Base-by-base conservation (phyloP, 371 early-diverging fungal species). In the Spraguea lophii region DNA sequence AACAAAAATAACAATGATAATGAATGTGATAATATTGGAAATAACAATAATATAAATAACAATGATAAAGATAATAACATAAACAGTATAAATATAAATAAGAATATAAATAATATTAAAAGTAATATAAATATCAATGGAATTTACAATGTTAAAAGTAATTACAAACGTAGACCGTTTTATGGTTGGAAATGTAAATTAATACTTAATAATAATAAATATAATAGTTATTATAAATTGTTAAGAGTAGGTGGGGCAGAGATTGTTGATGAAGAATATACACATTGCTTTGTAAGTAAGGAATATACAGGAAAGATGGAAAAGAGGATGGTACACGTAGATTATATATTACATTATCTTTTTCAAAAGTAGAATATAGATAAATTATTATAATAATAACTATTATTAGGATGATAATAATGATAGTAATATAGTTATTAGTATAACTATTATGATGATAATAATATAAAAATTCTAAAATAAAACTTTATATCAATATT, bases 271-370 rank as follows among this genome's bases (percentile, higher is more conserved):
- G 34, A 20, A 30, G 47, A 54, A 22, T 61, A 27, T 40, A 64
- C 64, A 6, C 68, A 68, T 44, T 42, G 58, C 35, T 68, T 68
- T 54, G 57, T 59, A 12, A 52, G 60, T 34, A 68, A 61, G 41
- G 46, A 54, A 21, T n/a, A n/a, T n/a, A n/a, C n/a, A n/a, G n/a
- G n/a, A n/a, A n/a, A n/a, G n/a, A n/a, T n/a, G n/a, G n/a, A n/a
- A n/a, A n/a, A n/a, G n/a, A n/a, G n/a, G n/a, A n/a, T n/a, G n/a
- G n/a, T n/a, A n/a, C n/a, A n/a, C n/a, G n/a, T n/a, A n/a, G n/a
- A n/a, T n/a, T n/a, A n/a, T n/a, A n/a, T n/a, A n/a, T n/a, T n/a
- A n/a, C n/a, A n/a, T n/a, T n/a, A n/a, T n/a, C n/a, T n/a, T n/a
- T n/a, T n/a, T n/a, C n/a, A n/a, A n/a, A n/a, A n/a, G n/a, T n/a